phyloP scores from a whole-genome alignment of 2,329 filamentous ascomycete species.

The Ilyonectria robusta region DNA sequence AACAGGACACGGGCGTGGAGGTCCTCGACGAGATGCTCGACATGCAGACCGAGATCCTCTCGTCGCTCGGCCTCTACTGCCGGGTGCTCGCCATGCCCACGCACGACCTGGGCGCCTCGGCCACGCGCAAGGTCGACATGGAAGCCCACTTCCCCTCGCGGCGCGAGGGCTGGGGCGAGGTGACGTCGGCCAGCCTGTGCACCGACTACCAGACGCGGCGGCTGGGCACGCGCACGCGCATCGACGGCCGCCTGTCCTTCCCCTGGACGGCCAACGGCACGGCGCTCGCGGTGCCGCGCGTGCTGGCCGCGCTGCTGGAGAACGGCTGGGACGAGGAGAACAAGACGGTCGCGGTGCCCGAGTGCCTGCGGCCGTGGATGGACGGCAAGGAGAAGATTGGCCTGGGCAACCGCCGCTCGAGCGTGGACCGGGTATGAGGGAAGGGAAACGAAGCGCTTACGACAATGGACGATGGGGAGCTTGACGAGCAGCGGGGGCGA shows the following conservation, averaged over 20 bases:
- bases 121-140: conserved; percentile 89
- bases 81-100: conserved; percentile 95
- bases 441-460: no score
- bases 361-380: conserved; percentile 89
- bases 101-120: conserved; percentile 89
- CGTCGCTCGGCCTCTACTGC: conserved; percentile 83
- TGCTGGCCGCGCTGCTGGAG: conserved; percentile 91
- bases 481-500: background rate
- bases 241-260: conserved; percentile 73
- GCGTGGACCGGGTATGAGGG: conserved; percentile 47
- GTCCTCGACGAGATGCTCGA: conserved; percentile 89
- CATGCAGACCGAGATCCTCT: conserved; percentile 88
- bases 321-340: conserved; percentile 86
- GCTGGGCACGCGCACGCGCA: conserved; percentile 80
- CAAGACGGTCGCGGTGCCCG: conserved; percentile 79
- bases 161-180: conserved; percentile 83
- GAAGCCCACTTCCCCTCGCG: conserved; percentile 94
- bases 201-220: conserved; percentile 94
- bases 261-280: conserved; percentile 96
- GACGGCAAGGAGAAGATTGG: conserved; percentile 78
- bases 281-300: conserved; percentile 89
- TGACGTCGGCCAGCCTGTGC: conserved; percentile 91
- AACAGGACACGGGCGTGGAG: conserved; percentile 62
- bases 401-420: conserved; percentile 47
- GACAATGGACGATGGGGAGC: conserved; percentile 7